Evolutionary conservation across 2,329 filamentous ascomycete genomes (phyloP).

Genomic region (Hirsutella rhossiliensis): DNA sequence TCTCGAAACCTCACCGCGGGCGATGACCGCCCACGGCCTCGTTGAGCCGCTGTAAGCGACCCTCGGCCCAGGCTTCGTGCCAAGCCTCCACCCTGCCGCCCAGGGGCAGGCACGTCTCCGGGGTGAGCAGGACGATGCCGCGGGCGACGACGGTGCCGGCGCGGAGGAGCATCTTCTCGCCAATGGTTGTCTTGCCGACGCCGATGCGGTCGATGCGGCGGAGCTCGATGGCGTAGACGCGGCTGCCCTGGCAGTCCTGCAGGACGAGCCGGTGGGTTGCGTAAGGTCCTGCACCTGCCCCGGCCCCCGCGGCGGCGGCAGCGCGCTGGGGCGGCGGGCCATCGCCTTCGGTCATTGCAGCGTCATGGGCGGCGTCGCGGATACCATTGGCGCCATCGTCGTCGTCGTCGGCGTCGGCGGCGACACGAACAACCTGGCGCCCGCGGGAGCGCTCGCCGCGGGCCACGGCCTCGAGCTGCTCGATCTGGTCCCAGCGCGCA

Average conservation of each 20-base stretch:
- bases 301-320: background rate
- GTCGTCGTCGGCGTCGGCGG: slow-evolving; percentile 36
- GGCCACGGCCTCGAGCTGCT: slow-evolving; percentile 63
- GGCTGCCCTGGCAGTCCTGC: slow-evolving; percentile 64
- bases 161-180: slow-evolving; percentile 67
- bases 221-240: slow-evolving; percentile 63
- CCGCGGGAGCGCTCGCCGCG: slow-evolving; percentile 65
- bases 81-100: slow-evolving; percentile 78
- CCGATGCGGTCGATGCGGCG: slow-evolving; percentile 51
- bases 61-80: slow-evolving; percentile 66
- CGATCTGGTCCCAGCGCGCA: slow-evolving; percentile 78
- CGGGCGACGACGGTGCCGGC: slow-evolving; percentile 55
- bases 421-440: slow-evolving; percentile 67
- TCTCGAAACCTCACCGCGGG: background rate
- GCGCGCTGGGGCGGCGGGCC: background rate
- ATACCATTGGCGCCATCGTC: slow-evolving; percentile 22
- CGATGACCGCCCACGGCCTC: slow-evolving; percentile 36
- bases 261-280: slow-evolving; percentile 71
- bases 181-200: slow-evolving; percentile 56
- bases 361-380: too few species aligned
- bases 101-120: slow-evolving; percentile 54
- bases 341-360: slow-evolving; percentile 9
- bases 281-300: slow-evolving; percentile 17
- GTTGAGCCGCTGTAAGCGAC: slow-evolving; percentile 57
- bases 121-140: slow-evolving; percentile 68